phyloP scores from a whole-genome alignment of 176 grass and related monocot genomes.

The Ensete ventricosum region DNA sequence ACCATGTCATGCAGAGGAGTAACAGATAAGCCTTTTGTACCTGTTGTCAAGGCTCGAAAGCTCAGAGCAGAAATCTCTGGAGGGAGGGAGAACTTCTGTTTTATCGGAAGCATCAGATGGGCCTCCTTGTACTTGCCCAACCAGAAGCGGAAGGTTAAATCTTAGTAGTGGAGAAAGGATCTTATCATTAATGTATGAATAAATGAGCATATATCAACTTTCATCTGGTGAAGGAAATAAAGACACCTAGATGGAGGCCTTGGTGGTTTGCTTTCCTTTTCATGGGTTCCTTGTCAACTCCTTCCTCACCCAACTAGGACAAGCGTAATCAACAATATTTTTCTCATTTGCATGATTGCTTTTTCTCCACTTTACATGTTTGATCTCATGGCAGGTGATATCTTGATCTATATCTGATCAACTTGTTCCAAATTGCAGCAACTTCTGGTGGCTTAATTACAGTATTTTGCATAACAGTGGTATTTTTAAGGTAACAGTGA shows the following conservation, averaged over 20 bases:
- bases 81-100: neutral
- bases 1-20: neutral
- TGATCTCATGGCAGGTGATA: neutral
- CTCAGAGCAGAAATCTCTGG: neutral
- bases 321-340: neutral
- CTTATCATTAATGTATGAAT: slow-evolving; percentile 1
- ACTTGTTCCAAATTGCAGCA: no score
- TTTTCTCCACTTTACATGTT: neutral
- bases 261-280: slow-evolving; percentile 17
- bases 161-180: neutral
- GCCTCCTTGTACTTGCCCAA: neutral
- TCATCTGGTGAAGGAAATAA: neutral
- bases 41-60: neutral
- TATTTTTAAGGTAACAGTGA: no score
- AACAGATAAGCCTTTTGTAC: neutral
- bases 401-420: neutral
- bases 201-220: slow-evolving; percentile 8
- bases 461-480: no score
- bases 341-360: neutral
- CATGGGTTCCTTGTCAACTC: neutral
- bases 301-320: neutral
- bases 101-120: slow-evolving; percentile 1
- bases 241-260: neutral
- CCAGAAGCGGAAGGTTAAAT: neutral
- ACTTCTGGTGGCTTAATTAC: no score